phyloP scores from a whole-genome alignment of 148 eudicot genomes.

The Diospyros kaki region DNA sequence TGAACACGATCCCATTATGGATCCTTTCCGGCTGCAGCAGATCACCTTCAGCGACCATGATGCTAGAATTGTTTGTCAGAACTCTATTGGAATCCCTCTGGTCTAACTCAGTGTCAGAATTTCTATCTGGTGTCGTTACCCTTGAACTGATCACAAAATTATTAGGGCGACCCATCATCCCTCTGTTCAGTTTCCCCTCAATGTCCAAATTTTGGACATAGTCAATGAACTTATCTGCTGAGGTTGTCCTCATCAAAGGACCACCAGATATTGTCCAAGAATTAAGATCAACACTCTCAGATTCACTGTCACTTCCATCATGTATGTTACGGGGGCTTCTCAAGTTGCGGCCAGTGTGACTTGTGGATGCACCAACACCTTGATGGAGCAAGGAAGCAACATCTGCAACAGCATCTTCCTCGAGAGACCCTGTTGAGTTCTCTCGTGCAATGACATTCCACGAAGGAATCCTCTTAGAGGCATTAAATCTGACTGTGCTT shows the following conservation, averaged over 20 bases:
- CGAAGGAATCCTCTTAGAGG: conserved; percentile 82
- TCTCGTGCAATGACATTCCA: conserved; percentile 94
- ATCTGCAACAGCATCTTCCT: conserved; percentile 59
- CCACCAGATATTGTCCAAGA: conserved; percentile 96
- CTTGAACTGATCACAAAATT: conserved; percentile 31
- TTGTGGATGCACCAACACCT: conserved; percentile 25
- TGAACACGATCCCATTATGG: conserved; percentile 66
- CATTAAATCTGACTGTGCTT: conserved; percentile 50
- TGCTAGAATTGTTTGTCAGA: conserved; percentile 34
- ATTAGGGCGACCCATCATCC: conserved; percentile 27
- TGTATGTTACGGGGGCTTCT: conserved; percentile 32
- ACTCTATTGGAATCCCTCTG: conserved; percentile 37
- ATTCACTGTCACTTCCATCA: conserved; percentile 84
- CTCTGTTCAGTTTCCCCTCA: conserved; percentile 35
- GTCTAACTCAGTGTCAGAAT: conserved; percentile 41
- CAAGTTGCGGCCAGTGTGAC: conserved; percentile 25
- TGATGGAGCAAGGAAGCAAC: conserved; percentile 52
- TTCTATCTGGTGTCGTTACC: conserved; percentile 49
- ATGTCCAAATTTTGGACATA: conserved; percentile 68
- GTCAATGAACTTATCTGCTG: conserved; percentile 66
- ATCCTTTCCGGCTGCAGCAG: conserved; percentile 71
- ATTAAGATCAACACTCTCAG: conserved; percentile 52
- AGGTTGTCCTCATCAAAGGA: conserved; percentile 90
- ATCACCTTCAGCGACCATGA: conserved; percentile 72
- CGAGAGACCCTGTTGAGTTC: conserved; percentile 90